phyloP scores from a whole-genome alignment of 2,329 filamentous ascomycete species.

The Apiospora saccharicola region DNA sequence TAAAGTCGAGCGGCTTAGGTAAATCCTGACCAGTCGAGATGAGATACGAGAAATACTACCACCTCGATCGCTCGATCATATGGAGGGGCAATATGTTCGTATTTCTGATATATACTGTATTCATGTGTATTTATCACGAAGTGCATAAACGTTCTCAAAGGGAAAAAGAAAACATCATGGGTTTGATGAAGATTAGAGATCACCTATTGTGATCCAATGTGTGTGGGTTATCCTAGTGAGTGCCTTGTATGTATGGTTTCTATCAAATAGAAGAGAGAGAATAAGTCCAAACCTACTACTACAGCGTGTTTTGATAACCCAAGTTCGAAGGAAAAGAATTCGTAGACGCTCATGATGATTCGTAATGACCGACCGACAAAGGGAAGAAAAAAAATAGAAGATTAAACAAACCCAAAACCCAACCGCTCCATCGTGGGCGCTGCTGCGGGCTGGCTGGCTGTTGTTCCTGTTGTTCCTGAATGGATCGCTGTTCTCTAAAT shows the following conservation, averaged over 20 bases:
- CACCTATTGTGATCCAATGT: background rate
- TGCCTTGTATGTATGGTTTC: constrained; percentile 20
- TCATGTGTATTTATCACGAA: too few species aligned
- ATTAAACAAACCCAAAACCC: background rate
- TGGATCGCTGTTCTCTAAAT: too few species aligned
- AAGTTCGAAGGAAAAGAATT: background rate
- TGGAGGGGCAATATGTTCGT: too few species aligned
- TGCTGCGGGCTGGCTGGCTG: background rate
- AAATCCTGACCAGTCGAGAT: background rate
- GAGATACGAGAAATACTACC: background rate
- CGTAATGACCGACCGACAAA: constrained; percentile 21
- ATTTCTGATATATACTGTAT: too few species aligned
- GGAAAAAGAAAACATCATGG: too few species aligned
- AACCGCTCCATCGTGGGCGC: background rate
- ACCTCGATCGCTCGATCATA: background rate
- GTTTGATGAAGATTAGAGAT: too few species aligned
- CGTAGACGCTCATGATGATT: constrained; percentile 19
- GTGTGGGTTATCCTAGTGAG: constrained; percentile 6
- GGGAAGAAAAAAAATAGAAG: background rate
- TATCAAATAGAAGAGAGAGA: constrained; percentile 6
- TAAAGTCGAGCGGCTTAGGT: background rate
- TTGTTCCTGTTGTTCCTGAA: background rate
- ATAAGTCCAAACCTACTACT: background rate
- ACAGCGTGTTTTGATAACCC: background rate
- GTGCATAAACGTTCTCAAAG: too few species aligned